These are phyloP conservation scores for Coemansia sp. DNA, from an alignment of 192 early-diverging fungal species.

Conservation along the genomic window DNA sequence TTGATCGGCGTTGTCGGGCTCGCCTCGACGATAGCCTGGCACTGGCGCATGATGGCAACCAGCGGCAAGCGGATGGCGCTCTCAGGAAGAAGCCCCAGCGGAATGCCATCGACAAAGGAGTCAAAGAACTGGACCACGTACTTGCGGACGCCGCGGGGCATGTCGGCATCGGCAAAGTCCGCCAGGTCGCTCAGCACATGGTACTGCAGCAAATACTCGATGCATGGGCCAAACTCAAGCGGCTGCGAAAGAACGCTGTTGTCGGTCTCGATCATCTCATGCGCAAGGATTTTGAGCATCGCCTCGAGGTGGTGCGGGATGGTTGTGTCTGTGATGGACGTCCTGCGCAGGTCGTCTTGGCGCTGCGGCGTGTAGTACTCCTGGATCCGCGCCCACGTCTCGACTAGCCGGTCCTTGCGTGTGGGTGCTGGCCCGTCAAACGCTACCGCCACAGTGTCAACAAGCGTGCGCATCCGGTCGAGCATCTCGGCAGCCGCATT, in stretches of 20 bases:
- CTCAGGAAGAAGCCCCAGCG: constrained; percentile 46
- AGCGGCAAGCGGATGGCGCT: constrained; percentile 51
- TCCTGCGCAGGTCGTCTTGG: constrained; percentile 21
- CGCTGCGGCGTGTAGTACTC: constrained; percentile 38
- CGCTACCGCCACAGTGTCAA: constrained; percentile 37
- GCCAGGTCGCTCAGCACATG: constrained; percentile 47
- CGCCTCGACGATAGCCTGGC: constrained; percentile 29
- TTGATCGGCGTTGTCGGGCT: constrained; percentile 30
- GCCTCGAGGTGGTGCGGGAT: constrained; percentile 49
- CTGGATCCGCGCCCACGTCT: constrained; percentile 50
- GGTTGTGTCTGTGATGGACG: constrained; percentile 28
- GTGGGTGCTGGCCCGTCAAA: constrained; percentile 41
- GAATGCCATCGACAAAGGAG: constrained; percentile 29
- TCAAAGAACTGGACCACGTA: constrained; percentile 50
- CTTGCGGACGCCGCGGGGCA: constrained; percentile 44
- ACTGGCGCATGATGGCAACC: constrained; percentile 47
- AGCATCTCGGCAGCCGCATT: constrained; percentile 8
- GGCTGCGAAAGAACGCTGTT: constrained; percentile 19
- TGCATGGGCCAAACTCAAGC: constrained; percentile 49
- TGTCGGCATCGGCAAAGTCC: constrained; percentile 43
- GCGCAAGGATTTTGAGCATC: constrained; percentile 28
- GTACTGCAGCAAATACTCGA: constrained; percentile 52
- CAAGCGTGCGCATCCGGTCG: constrained; percentile 30
- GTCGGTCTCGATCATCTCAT: constrained; percentile 26
- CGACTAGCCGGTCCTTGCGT: constrained; percentile 31